phyloP scores from a whole-genome alignment of 2,329 filamentous ascomycete genomes.

The Xylariaceae sp. region DNA sequence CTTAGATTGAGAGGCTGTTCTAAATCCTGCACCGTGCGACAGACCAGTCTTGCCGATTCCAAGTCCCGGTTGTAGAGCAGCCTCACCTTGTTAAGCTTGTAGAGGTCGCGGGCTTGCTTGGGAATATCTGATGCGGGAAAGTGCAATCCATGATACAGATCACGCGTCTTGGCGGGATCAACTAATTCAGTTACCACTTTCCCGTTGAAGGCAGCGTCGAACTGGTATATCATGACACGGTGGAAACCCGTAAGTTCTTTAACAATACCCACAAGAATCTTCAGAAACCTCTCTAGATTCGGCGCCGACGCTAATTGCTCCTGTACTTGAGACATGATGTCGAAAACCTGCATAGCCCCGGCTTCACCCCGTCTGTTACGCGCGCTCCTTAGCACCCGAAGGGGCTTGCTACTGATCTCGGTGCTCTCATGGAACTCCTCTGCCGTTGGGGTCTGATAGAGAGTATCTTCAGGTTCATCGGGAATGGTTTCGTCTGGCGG shows the following conservation, averaged over 20 bases:
- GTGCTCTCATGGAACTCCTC: slow-evolving; percentile 81
- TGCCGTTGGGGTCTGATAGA: slow-evolving; percentile 73
- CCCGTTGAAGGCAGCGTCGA: slow-evolving; percentile 82
- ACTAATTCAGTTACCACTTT: slow-evolving; percentile 88
- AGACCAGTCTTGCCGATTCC: slow-evolving; percentile 81
- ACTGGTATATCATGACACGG: slow-evolving; percentile 92
- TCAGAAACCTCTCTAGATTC: slow-evolving; percentile 75
- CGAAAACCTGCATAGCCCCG: slow-evolving; percentile 87
- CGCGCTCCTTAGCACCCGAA: slow-evolving; percentile 78
- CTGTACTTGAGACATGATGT: slow-evolving; percentile 90
- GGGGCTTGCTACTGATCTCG: slow-evolving; percentile 74
- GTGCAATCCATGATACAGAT: slow-evolving; percentile 85
- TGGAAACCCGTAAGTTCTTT: slow-evolving; percentile 92
- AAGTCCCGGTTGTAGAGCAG: slow-evolving; percentile 86
- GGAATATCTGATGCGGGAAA: slow-evolving; percentile 90
- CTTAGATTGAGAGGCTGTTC: slow-evolving; percentile 81
- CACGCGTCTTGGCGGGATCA: slow-evolving; percentile 78
- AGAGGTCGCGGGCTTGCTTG: slow-evolving; percentile 84
- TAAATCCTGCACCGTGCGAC: slow-evolving; percentile 75
- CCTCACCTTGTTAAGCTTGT: slow-evolving; percentile 88
- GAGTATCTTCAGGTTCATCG: slow-evolving; percentile 73
- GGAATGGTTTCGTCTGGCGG: slow-evolving; percentile 66
- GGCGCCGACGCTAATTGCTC: slow-evolving; percentile 80
- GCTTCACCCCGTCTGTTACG: slow-evolving; percentile 79
- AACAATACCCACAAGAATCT: slow-evolving; percentile 82